Evolutionary conservation across 371 early-diverging fungal species (phyloP), one percentile per base, ranked within the genome.

Genomic region (Sporodiniella umbellata): DNA sequence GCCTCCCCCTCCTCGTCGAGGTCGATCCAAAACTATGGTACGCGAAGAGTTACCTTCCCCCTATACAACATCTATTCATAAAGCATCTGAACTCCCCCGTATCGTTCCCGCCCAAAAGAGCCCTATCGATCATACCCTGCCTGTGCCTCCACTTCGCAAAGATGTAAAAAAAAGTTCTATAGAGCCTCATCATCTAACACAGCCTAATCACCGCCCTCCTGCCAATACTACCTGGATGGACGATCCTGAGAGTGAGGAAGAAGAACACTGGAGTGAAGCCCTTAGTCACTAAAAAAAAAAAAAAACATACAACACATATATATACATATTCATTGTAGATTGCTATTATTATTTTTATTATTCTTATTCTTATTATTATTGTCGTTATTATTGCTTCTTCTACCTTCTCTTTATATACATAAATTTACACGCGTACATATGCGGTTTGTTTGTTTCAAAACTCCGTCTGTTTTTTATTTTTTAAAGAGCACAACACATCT

Each of bases 181-280:
- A 17, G 40, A 40, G 12, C 21, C 40, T n/a, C 2, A 18, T 8
- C 7, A 10, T 19, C 40, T 8, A 40, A 21, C 21, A 40, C 30
- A 22, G 12, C 48, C 17, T 2, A 31, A n/a, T 15, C 14, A 35
- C n/a, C 35, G 12, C 12, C 35, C 22, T 5, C 40, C 40, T 40
- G 8, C 15, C 2, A 40, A 49, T 48, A 66, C 67, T 14, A 62
- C 58, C 10, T 66, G 67, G 67, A 66, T 66, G 67, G 67, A 66
- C 30, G 67, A 66, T 53, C 67, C 67, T 23, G 67, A 58, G 28
- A 58, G 56, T 39, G 53, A 57, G 40, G 62, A 52, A 35, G 35
- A 35, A 33, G 60, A 65, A 19, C 30, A 47, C 26, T 53, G 58
- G 53, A 48, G 53, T 39, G 53, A 58, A 37, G 37, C 53, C 11